Base-by-base conservation (phyloP, 2,329 filamentous ascomycete species). In the Chaetomium strumarium region DNA sequence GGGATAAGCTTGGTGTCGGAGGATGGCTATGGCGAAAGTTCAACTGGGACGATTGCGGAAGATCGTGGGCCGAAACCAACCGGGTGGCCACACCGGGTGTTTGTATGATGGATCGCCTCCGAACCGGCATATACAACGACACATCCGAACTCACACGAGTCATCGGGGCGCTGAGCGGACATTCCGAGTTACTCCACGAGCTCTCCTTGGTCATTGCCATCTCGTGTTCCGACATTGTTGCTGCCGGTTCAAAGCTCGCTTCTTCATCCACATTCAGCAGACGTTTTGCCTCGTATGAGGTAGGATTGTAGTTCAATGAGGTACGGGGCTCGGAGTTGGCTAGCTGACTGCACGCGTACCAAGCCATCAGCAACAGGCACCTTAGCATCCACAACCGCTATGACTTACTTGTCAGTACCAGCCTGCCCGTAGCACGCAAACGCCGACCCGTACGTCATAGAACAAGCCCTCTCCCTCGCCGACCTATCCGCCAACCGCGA, bases 21-120 rank as follows among this genome's bases (percentile, higher is more conserved):
- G 69, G 68, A 24, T 69, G 66, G 53, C 70, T 75, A 51, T 68
- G 64, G 12, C 69, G 69, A 39, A 69, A 67, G 53, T 62, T 71
- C 3, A 67, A 61, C 55, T 64, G 67, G 29, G 63, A 57, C 3
- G 46, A 42, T 47, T 47, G 53, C 39, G 53, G 60, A 54, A 55
- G 56, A 56, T 57, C 66, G 52, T 9, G 66, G 55, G 52, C 38
- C 49, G 59, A 62, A 24, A 38, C 57, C 12, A 58, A 53, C 9
- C 75, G 70, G 8, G 76, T 79, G 8, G 76, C 76, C 19, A 79
- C 67, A 11, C 76, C 76, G 0, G 76, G 76, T 0, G 70, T 75
- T 53, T 74, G 74, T 12, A 75, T 67, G 34, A 77, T 60, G 2
- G 76, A 78, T 10, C 75, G 71, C 38, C 75, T 69, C 16, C 76